phyloP scores from a whole-genome alignment of 345 rosid genomes.

The Toxicodendron radicans region DNA sequence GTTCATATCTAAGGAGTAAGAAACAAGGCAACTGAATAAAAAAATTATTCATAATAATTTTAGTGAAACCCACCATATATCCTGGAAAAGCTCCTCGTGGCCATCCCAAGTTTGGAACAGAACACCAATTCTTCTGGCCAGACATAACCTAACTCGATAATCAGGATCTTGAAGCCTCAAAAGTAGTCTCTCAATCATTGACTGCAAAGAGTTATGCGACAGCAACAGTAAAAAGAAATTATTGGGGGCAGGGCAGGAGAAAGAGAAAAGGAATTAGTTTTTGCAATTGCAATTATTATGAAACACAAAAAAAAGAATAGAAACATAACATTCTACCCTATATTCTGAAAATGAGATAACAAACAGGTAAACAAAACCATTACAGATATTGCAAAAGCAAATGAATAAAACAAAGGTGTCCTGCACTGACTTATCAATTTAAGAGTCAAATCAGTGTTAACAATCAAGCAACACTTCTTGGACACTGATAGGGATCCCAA shows the following conservation, averaged over 20 bases:
- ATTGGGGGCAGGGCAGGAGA: neutral
- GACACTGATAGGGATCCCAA: no score
- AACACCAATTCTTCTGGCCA: slow-evolving; percentile 71
- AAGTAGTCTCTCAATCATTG: slow-evolving; percentile 75
- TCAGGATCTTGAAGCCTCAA: slow-evolving; percentile 76
- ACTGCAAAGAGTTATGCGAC: slow-evolving; percentile 37
- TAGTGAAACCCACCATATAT: slow-evolving; percentile 69
- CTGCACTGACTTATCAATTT: neutral
- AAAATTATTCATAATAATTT: neutral
- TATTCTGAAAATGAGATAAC: neutral
- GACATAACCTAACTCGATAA: slow-evolving; percentile 76
- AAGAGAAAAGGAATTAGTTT: neutral
- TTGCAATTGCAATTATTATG: neutral
- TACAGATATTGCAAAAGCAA: neutral
- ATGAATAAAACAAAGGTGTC: neutral
- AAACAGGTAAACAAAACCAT: neutral
- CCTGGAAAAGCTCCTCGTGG: slow-evolving; percentile 83
- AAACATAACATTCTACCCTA: neutral
- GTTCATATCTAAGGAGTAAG: neutral
- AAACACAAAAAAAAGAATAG: neutral
- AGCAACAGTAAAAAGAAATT: neutral
- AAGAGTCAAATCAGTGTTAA: neutral
- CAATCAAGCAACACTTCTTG: neutral
- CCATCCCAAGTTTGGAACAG: slow-evolving; percentile 99
- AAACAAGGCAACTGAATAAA: neutral